These are phyloP conservation scores for Paramecium tetraurelia DNA, from an alignment of 73 alveolate genomes.

Conservation along the genomic window DNA sequence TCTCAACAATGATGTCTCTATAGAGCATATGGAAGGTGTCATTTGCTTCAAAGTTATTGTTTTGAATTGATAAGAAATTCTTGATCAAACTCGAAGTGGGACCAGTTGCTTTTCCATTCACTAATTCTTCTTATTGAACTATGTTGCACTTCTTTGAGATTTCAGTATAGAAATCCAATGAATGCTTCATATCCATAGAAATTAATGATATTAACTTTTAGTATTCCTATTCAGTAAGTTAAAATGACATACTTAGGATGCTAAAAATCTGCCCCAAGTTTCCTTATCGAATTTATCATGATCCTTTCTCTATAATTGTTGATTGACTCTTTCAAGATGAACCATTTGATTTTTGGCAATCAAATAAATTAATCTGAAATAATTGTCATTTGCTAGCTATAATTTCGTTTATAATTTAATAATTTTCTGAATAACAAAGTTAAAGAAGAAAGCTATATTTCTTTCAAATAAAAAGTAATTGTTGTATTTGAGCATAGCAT, in stretches of 20 bases:
- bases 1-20: slow-evolving; percentile 54
- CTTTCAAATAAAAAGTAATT: slow-evolving; percentile 54
- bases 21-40: slow-evolving; percentile 29
- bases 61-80: slow-evolving; percentile 21
- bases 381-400: neutral
- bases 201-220: neutral
- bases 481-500: slow-evolving; percentile 49
- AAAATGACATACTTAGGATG: neutral
- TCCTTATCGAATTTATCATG: slow-evolving; percentile 51
- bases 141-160: neutral
- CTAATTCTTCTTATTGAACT: slow-evolving; percentile 37
- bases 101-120: slow-evolving; percentile 13
- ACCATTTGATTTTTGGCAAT: slow-evolving; percentile 50
- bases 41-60: slow-evolving; percentile 49
- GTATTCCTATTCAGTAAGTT: neutral
- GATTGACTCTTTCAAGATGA: slow-evolving; percentile 49
- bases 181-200: neutral
- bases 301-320: slow-evolving; percentile 10
- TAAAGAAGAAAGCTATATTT: slow-evolving; percentile 62
- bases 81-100: neutral
- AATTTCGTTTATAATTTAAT: slow-evolving; percentile 30
- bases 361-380: slow-evolving; percentile 51
- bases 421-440: slow-evolving; percentile 51
- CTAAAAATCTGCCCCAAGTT: slow-evolving; percentile 49
- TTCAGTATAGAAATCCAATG: slow-evolving; percentile 7